Percentiles rank a stretch among this genome's conserved stretches.
phyloP scores from a whole-genome alignment of 1,284 basidiomycete genomes.

The Polyporus tsugae region DNA sequence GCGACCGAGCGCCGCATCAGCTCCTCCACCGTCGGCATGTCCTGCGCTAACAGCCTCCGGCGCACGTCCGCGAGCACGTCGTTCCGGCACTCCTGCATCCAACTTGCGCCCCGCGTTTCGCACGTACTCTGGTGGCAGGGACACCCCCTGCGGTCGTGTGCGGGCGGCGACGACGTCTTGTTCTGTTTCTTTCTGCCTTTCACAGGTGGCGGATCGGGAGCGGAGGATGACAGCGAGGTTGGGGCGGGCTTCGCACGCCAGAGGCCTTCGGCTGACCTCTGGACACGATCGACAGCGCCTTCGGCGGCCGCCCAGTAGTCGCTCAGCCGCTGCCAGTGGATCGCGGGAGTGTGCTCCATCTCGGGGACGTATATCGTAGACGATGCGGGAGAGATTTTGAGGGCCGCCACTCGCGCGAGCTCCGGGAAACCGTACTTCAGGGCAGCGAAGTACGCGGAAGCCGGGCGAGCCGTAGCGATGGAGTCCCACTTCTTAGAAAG shows the following conservation, averaged over 20 bases:
- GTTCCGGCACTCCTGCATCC: background rate
- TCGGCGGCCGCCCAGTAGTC: background rate
- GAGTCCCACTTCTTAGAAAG: slow-evolving; percentile 10
- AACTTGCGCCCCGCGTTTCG: background rate
- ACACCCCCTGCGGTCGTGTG: too few relatives aligned
- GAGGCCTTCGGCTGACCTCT: background rate
- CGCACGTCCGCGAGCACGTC: background rate
- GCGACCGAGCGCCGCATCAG: background rate
- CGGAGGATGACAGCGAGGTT: background rate
- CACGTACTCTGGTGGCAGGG: background rate
- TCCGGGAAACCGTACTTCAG: slow-evolving; percentile 17
- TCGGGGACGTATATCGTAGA: background rate
- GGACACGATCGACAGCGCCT: background rate
- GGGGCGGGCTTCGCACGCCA: background rate
- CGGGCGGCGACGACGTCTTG: background rate
- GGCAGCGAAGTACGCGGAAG: slow-evolving; percentile 28
- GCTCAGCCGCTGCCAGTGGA: background rate
- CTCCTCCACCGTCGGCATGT: background rate
- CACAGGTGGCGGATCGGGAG: too few relatives aligned
- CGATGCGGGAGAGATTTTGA: background rate
- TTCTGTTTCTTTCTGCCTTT: background rate
- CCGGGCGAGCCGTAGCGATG: slow-evolving; percentile 9
- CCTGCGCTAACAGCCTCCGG: background rate
- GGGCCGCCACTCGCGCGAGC: slow-evolving; percentile 24
- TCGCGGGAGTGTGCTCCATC: slow-evolving; percentile 3